Percentiles rank a stretch among this genome's conserved stretches.
These are phyloP conservation scores for Claviceps sp. DNA, from an alignment of 2,329 filamentous ascomycete genomes.

Conservation along the genomic window DNA sequence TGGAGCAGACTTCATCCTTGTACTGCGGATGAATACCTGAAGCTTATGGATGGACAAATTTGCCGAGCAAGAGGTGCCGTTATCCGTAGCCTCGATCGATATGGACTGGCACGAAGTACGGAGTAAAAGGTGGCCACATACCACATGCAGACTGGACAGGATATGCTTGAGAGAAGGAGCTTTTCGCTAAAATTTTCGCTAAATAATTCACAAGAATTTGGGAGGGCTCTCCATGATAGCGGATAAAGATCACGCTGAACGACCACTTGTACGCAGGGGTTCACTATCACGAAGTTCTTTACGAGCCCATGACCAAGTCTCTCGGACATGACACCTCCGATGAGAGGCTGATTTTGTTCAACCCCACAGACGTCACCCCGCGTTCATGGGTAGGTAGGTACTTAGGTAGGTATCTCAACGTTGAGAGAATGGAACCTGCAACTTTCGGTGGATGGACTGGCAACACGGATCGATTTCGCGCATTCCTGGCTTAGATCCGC, in stretches of 20 bases:
- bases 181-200: conserved; percentile 45
- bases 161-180: conserved; percentile 8
- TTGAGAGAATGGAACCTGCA: no score
- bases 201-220: conserved; percentile 20
- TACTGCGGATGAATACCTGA: conserved; percentile 38
- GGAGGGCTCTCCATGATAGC: conserved; percentile 35
- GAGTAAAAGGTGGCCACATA: conserved; percentile 31
- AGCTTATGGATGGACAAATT: conserved; percentile 48
- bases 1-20: conserved; percentile 51
- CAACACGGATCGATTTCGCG: no score
- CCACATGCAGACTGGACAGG: conserved; percentile 27
- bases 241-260: conserved; percentile 43
- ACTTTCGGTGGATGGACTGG: no score
- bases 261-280: conserved; percentile 48
- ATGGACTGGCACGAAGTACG: conserved; percentile 55
- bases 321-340: conserved; percentile 35
- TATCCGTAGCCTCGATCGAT: conserved; percentile 47
- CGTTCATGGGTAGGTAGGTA: no score
- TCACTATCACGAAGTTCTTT: conserved; percentile 40
- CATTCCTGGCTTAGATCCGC: no score
- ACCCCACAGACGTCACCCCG: no score
- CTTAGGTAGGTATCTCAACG: no score
- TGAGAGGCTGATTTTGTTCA: neutral
- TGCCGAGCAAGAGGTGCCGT: conserved; percentile 32
- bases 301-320: conserved; percentile 38